Evolutionary conservation across 2,329 filamentous ascomycete species (phyloP), one percentile per base, ranked within the genome.

Genomic region (Didymellaceae sp.): DNA sequence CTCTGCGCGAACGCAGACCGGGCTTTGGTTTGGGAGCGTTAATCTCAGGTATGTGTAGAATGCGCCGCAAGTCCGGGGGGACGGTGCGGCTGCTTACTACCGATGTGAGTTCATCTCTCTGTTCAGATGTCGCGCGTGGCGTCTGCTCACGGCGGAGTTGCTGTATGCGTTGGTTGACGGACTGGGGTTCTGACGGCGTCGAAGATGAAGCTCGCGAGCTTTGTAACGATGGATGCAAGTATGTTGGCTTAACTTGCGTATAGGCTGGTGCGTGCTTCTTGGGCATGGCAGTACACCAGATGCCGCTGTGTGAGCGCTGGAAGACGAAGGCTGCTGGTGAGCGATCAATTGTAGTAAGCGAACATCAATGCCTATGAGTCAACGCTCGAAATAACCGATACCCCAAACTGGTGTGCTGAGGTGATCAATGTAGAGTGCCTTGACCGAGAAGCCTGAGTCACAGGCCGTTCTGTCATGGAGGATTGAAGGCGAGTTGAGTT

Each of bases 121-220:
- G 76, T 61, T 75, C 73, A 39, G 70, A 59, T 2, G 68, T 71
- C n/a, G 73, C 63, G 38, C 67, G 59, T 1, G 72, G 72, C 18
- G 71, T 57, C 52, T 78, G 74, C 46, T 77, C 71, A 42, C 71
- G 73, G 14, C 78, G 75, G 9, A 80, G 70, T 55, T 77, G 76
- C 35, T 72, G 69, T 42, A 80, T 74, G 32, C 75, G 75, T 60
- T 80, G 74, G 61, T 78, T 80, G 57, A 80, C 77, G n/a, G 68
- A 68, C 28, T 62, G 66, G 2, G 61, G 67, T 48, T 62, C 51
- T 2, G 67, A 57, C n/a, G 62, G 43, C 17, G 62, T 32, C 10
- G 58, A 47, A 1, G 66, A 57, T 18, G 62, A 58, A 28, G 65
- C 58, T 14, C 64, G 58, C 20, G 70, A 65, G 55, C 65, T 68